These are phyloP conservation scores for Pilatotrama ljubarskyi DNA, from an alignment of 768 basidiomycete species.

Conservation along the genomic window DNA sequence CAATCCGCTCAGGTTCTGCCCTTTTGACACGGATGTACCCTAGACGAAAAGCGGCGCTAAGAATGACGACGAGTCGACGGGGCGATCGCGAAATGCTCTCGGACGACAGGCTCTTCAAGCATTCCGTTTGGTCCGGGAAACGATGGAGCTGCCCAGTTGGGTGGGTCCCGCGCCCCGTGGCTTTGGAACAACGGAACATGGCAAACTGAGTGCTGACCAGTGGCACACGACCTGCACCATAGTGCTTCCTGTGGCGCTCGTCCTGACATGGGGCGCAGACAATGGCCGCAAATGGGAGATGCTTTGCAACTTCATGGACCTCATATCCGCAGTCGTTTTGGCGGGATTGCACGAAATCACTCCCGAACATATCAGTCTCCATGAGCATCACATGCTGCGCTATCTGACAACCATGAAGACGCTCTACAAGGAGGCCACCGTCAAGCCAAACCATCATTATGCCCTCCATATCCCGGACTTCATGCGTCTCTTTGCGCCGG, in stretches of 20 bases:
- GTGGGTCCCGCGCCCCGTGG: slow-evolving; percentile 31
- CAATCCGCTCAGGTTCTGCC: too few relatives aligned
- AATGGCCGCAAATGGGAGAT: slow-evolving; percentile 17
- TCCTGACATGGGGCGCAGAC: slow-evolving; percentile 34
- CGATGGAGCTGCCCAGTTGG: slow-evolving; percentile 33
- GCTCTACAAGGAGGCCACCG: slow-evolving; percentile 29
- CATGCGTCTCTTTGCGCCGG: slow-evolving; percentile 32
- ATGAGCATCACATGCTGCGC: slow-evolving; percentile 4
- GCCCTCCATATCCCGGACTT: slow-evolving; percentile 33
- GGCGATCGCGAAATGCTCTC: background rate
- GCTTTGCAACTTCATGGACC: slow-evolving; percentile 34
- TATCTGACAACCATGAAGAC: slow-evolving; percentile 24
- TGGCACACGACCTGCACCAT: slow-evolving; percentile 35
- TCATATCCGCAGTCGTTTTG: slow-evolving; percentile 24
- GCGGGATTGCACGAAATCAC: background rate
- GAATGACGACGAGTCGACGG: background rate
- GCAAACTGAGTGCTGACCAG: slow-evolving; percentile 38
- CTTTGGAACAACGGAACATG: slow-evolving; percentile 32
- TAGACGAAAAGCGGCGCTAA: too few relatives aligned
- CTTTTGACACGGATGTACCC: background rate
- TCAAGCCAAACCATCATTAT: slow-evolving; percentile 35
- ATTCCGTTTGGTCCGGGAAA: too few relatives aligned
- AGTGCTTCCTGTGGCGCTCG: slow-evolving; percentile 36
- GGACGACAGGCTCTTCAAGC: background rate
- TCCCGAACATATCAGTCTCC: background rate